Evolutionary conservation across 2,329 filamentous ascomycete species (phyloP), one percentile per base, ranked within the genome.

Genomic region (Boeremia exigua): DNA sequence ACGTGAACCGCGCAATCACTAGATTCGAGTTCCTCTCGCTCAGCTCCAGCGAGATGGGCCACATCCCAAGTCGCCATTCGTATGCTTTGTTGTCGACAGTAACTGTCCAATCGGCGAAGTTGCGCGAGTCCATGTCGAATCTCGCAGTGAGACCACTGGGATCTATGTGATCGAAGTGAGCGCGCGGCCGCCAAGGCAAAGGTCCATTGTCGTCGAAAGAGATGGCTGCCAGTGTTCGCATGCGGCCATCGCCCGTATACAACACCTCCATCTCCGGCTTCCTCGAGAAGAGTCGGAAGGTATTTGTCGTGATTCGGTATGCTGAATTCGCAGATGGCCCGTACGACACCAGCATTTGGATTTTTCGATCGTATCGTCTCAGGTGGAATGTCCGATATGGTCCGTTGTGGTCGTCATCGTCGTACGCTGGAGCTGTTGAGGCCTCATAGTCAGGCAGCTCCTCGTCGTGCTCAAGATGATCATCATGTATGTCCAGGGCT

Each of bases 151-250:
- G 10, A 6, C 63, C 64, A 2, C 59, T 27, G 3, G 55, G 32
- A 11, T 55, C 48, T 15, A 45, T 57, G 32, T 69, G 59, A 4
- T 54, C 37, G 28, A 73, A 67, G 37, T 65, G 63, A 11, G 72
- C 72, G 10, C 71, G 66, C 29, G 71, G 71, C 25, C 71, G 62
- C 72, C 72, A 74, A 0, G 72, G 72, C 9, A 72, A 38, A 1
- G 70, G 68, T 1, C 71, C 70, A 34, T 70, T 46, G 17, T 66
- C 63, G 45, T 69, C 64, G 33, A 72, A 74, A 8, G 55, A 58
- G 14, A 73, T 68, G 0, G 57, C 56, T 6, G 67, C 67, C n/a
- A 72, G 56, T 15, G 57, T 63, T 12, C 66, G 59, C 54, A 69
- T 63, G 6, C 48, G 49, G 27, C 52, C 50, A n/a, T 59, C 63